phyloP scores from a whole-genome alignment of 73 alveolate genomes.

The Blepharisma japonicum region DNA sequence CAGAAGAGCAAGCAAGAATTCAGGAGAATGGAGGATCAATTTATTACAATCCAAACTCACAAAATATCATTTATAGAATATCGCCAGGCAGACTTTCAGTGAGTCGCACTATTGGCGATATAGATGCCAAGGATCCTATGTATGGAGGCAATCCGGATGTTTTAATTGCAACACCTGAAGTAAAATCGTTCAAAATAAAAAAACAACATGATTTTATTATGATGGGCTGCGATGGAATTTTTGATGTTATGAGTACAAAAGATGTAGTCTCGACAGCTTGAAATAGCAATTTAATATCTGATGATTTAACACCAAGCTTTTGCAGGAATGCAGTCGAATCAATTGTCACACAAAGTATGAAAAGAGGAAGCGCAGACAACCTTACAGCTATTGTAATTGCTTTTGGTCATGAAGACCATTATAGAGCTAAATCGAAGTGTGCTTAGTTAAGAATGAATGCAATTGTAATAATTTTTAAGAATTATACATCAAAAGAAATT shows the following conservation, averaged over 20 bases:
- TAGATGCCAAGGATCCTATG: conserved; percentile 85
- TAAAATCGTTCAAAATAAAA: conserved; percentile 73
- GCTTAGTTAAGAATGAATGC: no score
- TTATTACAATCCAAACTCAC: conserved; percentile 46
- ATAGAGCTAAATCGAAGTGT: no score
- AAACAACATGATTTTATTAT: conserved; percentile 65
- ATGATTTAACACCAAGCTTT: no score
- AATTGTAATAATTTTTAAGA: no score
- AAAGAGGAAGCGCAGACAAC: conserved; percentile 75
- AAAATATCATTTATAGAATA: conserved; percentile 63
- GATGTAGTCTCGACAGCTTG: conserved; percentile 83
- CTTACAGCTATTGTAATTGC: conserved; percentile 71
- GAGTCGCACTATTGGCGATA: conserved; percentile 93
- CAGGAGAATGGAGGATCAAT: conserved; percentile 88
- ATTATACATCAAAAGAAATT: no score
- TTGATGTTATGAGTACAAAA: conserved; percentile 86
- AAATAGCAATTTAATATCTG: not conserved
- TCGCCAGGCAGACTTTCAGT: conserved; percentile 97
- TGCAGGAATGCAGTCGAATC: conserved; percentile 71
- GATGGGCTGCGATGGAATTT: conserved; percentile 90
- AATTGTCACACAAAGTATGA: conserved; percentile 71
- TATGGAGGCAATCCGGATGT: conserved; percentile 97
- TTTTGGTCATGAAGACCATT: not conserved
- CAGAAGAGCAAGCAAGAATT: conserved; percentile 64
- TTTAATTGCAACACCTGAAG: conserved; percentile 91